Conservation (phyloP, 768 basidiomycete genomes). For the Hirschioporus abietinus region DNA sequence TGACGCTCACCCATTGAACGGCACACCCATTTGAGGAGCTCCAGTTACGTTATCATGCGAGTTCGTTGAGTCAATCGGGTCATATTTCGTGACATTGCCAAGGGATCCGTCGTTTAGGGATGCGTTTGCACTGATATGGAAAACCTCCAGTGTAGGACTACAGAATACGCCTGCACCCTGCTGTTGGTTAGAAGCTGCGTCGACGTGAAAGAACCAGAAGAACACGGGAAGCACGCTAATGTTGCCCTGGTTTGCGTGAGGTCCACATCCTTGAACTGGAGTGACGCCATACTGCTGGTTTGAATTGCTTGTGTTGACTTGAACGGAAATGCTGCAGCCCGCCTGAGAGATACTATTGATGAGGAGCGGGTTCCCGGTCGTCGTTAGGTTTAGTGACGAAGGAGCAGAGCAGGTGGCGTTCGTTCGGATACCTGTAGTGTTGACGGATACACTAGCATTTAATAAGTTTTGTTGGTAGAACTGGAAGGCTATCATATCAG, state of each 20-base stretch:
- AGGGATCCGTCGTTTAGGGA: constrained; percentile 40
- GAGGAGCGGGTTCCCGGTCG: constrained; percentile 28
- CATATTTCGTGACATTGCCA: constrained; percentile 28
- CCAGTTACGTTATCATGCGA: constrained; percentile 40
- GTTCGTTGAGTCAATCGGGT: constrained; percentile 32
- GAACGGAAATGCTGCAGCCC: constrained; percentile 38
- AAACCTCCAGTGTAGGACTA: constrained; percentile 40
- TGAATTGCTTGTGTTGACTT: constrained; percentile 33
- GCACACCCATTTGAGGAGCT: constrained; percentile 34
- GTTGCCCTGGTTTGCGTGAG: constrained; percentile 18
- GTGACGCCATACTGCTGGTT: constrained; percentile 46
- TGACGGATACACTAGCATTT: constrained; percentile 48
- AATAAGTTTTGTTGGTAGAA: constrained; percentile 35
- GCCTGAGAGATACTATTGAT: constrained; percentile 40
- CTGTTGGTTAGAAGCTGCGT: constrained; percentile 18
- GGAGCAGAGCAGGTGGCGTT: constrained; percentile 43
- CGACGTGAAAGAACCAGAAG: constrained; percentile 57
- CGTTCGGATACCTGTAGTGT: constrained; percentile 48
- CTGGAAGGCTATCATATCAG: constrained; percentile 24
- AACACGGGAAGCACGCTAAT: constrained; percentile 50
- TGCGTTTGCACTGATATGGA: constrained; percentile 37
- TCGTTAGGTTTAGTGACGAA: constrained; percentile 11
- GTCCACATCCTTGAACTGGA: constrained; percentile 28
- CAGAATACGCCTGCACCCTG: constrained; percentile 54
- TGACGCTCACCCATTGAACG: constrained; percentile 52